Evolutionary conservation across 192 early-diverging fungal genomes (phyloP), one percentile per base, ranked within the genome.

Genomic region (Radiomyces spectabilis): DNA sequence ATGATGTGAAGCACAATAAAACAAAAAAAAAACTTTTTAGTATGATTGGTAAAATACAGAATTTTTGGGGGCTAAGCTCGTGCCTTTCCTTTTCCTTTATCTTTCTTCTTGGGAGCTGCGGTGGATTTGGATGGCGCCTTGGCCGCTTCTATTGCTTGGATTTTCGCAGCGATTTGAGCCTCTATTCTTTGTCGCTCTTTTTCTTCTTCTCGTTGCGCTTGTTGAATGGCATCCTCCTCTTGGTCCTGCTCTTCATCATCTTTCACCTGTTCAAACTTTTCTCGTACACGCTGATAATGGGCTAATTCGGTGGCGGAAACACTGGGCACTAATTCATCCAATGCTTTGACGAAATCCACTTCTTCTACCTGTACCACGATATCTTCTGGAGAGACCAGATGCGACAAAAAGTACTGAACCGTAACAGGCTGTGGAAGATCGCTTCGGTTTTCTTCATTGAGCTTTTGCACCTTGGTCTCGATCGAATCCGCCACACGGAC

Each of bases 391-490:
- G 71, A 65, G 0, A 85, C 87, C 29, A 92, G 64, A 51, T 93
- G 82, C 35, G 95, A 92, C 59, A 97, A 66, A 70, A 87, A 98
- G 63, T 98, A 98, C 51, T 85, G 86, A 4, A 89, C 85, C 19
- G 88, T 90, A 52, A 96, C 85, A 0, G 86, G 84, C 5, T 64
- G 47, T 4, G 87, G 84, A 27, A 76, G 50, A 15, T 58, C 67
- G 4, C 43, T 47, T 21, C 53, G 61, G 18, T 62, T 58, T 46
- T 71, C 73, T 49, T 47, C 40, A 33, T 78, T 80, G 30, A 69
- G 56, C 1, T 52, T 27, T 58, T 71, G 55, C n/a, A 78, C 71
- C 42, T 76, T 79, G 2, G 50, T 59, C 51, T 78, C 82, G 10
- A 94, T 84, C 0, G 71, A 53, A 29, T 85, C 73, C 9, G 96